Evolutionary conservation across 306 rosid species (phyloP), one percentile per base, ranked within the genome.

Genomic region (Alnus rubra): DNA sequence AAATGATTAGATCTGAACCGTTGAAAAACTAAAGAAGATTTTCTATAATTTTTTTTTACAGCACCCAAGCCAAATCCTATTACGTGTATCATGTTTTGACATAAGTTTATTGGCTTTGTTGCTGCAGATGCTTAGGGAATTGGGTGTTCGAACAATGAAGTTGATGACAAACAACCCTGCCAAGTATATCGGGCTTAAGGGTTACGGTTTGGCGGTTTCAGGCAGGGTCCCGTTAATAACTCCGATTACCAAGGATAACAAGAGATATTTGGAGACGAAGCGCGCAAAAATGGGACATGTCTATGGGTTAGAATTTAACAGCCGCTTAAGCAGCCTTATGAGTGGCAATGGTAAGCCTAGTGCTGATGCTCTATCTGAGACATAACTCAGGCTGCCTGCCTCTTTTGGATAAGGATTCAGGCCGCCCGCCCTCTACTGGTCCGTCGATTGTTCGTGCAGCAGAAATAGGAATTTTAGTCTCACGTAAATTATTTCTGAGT

Each of bases 101-200:
- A 52, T 13, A 2, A 73, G 7, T 13, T 13, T 23, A 50, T 45
- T 30, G 19, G n/a, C 70, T 64, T 39, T 74, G 39, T 71, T 49
- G 51, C 77, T 85, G 81, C 89, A 93, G 98, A 88, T 91, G 9
- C 76, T 91, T 63, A 86, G 93, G 78, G 93, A 93, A 81, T 85
- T 91, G 53, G 98, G 94, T 19, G 94, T 93, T 69, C 79, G 88
- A 77, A 91, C 92, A 11, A 91, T 93, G 97, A 93, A 93, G 87
- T 86, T 93, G 69, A 88, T 93, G 97, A 93, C 98, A 14, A 93
- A 93, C 88, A 93, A 93, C 83, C 98, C 98, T 30, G 79, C 94
- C 19, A 93, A 93, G 87, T 93, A 89, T 77, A 47, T 83, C 23
- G 98, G 98, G 28, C 88, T 93, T 51, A 93, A 89, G 80, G 98